Evolutionary conservation across 2,329 filamentous ascomycete species (phyloP), one percentile per base, ranked within the genome.

Genomic region (Didymella pinodella): DNA sequence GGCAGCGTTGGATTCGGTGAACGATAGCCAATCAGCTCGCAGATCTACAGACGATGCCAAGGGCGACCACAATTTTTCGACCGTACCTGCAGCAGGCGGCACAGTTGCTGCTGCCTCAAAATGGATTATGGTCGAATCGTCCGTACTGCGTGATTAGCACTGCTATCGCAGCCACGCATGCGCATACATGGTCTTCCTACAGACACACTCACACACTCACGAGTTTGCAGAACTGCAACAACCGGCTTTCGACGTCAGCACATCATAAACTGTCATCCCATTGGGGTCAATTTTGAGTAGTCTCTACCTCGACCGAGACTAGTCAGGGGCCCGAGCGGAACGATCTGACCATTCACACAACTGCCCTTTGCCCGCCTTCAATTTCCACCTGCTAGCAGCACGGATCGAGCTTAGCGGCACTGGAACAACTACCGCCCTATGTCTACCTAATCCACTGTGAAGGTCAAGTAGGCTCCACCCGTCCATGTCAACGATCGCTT

Each of bases 31-130:
- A 34, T 48, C 29, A 25, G 25, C 45, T 20, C 29, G 45, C 45
- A 28, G 29, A 4, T 6, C 34, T 48, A 10, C 31, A 20, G 36
- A 38, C 14, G n/a, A 40, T 40, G 36, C 36, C 18, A 40, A 32
- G 7, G 2, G 46, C 20, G 46, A 22, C 31, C 32, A 34, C 46
- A 38, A 38, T 36, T 38, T 14, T 12, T 26, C 16, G 31, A 38
- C 20, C 29, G 46, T 36, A 36, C 46, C 46, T 38, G 46, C 46
- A 38, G 46, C 29, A 28, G 46, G 46, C 32, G 45, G 46, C 32
- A 20, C 20, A 26, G 46, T 16, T 36, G 11, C 6, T 44, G 11
- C 22, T 22, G 20, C 22, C 14, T 43, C 20, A 20, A 43, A 22
- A 16, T 11, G 18, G 16, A 11, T n/a, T 14, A 16, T 3, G 16